Evolutionary conservation across 1,284 basidiomycete species (phyloP), one percentile per base, ranked within the genome.

Genomic region (Leccinum olivaceoglutinosum): DNA sequence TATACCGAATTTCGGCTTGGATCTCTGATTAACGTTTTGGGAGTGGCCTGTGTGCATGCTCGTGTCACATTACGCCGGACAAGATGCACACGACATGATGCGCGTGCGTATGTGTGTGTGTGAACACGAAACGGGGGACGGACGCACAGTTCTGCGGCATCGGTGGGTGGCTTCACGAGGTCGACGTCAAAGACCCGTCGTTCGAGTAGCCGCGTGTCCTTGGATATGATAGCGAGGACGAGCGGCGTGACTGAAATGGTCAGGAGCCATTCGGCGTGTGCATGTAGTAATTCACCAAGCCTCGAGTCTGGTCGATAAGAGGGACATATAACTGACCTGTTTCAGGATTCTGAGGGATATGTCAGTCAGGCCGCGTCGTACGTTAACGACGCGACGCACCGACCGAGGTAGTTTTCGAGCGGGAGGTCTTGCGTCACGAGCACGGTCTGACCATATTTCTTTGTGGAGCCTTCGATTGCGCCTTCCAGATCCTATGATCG

Each of bases 141-240:
- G 16, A 76, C 84, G 65, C 71, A 89, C 87, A 79, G 72, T 70
- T 82, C 81, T 46, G 75, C 70, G 25, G 77, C 70, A 60, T 83
- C 82, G 9, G 80, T 68, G 9, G 84, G 78, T 54, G 82, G 81
- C 63, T 88, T 85, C 39, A 89, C 81, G 55, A 96, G 84, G 71
- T 94, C 89, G 71, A 99, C 85, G 77, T 98, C 95, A 76, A 99
- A 99, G 62, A 98, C 95, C 97, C 97, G 99, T 67, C 97, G 84
- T 76, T 99, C 97, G 59, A 98, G 83, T 65, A 90, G 89, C 57
- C 93, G 85, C 16, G 93, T 90, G 72, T 98, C 96, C 73, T 96
- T 94, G 34, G 94, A 92, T 67, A 99, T 93, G 76, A 99, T 97
- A 11, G 93, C 96, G n/a, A 98, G 85, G 1, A 98, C 96, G 2